Conservation (phyloP, 164 flowering plant genomes). For the Chloranthus sessilifolius region DNA sequence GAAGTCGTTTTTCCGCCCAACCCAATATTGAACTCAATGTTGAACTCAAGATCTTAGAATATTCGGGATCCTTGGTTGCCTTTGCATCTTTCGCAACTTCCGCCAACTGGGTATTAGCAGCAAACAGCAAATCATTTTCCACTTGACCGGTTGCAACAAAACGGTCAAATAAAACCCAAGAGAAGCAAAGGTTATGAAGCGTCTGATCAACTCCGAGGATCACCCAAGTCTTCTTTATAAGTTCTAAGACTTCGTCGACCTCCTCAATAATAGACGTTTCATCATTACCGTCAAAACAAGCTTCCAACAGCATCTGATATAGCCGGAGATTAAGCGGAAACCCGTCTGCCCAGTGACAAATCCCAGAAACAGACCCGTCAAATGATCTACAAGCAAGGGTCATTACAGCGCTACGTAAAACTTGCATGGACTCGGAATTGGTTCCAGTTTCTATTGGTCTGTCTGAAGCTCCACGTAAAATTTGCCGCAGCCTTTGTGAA, state of each 20-base stretch:
- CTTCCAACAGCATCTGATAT: conserved; percentile 67
- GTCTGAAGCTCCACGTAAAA: conserved; percentile 45
- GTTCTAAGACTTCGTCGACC: conserved; percentile 76
- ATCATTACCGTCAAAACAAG: conserved; percentile 80
- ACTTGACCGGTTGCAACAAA: conserved; percentile 65
- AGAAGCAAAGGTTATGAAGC: conserved; percentile 81
- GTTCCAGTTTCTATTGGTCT: conserved; percentile 69
- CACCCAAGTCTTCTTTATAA: conserved; percentile 83
- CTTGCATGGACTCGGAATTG: conserved; percentile 58
- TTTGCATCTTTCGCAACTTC: conserved; percentile 74
- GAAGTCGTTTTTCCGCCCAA: conserved; percentile 82
- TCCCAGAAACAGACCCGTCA: conserved; percentile 48
- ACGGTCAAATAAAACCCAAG: conserved; percentile 72
- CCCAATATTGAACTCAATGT: conserved; percentile 42
- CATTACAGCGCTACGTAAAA: conserved; percentile 48
- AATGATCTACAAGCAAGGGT: conserved; percentile 68
- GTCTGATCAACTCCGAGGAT: conserved; percentile 68
- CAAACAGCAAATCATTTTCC: conserved; percentile 66
- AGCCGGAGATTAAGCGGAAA: conserved; percentile 67
- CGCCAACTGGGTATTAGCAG: conserved; percentile 48
- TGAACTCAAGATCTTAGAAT: conserved; percentile 50
- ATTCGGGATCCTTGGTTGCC: conserved; percentile 40
- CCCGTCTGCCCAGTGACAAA: conserved; percentile 96
- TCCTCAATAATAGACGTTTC: conserved; percentile 69
- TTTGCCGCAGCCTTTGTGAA: conserved; percentile 47